Evolutionary conservation across 805 yeast species (phyloP), one percentile per base, ranked within the genome.

Genomic region (Zygosaccharomyces gambellarensis): DNA sequence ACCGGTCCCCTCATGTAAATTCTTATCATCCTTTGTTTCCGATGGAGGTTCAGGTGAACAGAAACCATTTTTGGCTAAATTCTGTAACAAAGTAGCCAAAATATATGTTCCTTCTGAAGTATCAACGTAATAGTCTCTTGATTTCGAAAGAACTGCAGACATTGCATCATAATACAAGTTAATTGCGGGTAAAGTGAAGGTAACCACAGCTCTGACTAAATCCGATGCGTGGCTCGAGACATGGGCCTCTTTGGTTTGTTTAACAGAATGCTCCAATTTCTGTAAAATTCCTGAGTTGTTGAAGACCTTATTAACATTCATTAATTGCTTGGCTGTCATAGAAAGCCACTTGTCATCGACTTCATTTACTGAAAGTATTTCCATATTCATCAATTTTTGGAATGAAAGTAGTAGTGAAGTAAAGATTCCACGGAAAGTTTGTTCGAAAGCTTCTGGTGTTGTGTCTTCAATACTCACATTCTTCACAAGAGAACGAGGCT

Each of bases 21-120:
- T 81, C 49, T 83, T 80, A 48, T 83, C 85, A 12, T 77, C 75
- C 10, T 81, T 79, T 34, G 83, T 85, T 21, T 77, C 76, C 5
- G 72, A 64, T 5, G 86, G 85, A 17, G 88, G 83, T 61, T 87
- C 86, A 10, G 99, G 99, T 1, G 95, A 80, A 63, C 99, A 94
- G 77, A 90, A 90, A 0, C 99, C 99, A 47, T 84, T 79, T 11
- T 79, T 79, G 0, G 95, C 80, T 27, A 94, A 68, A 6, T 76
- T 76, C 52, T 75, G 70, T 34, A 94, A 73, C 6, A 82, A 62
- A 5, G 74, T 69, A 7, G 84, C 58, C 44, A 94, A 68, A 34
- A 80, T 71, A 59, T 72, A 84, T 0, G 89, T 74, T 7, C 90
- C 84, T 53, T 80, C 80, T 4, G 87, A 74, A 8, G 80, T 69